phyloP scores from a whole-genome alignment of 495 filamentous ascomycete species.

The Hypoxylon fragiforme region DNA sequence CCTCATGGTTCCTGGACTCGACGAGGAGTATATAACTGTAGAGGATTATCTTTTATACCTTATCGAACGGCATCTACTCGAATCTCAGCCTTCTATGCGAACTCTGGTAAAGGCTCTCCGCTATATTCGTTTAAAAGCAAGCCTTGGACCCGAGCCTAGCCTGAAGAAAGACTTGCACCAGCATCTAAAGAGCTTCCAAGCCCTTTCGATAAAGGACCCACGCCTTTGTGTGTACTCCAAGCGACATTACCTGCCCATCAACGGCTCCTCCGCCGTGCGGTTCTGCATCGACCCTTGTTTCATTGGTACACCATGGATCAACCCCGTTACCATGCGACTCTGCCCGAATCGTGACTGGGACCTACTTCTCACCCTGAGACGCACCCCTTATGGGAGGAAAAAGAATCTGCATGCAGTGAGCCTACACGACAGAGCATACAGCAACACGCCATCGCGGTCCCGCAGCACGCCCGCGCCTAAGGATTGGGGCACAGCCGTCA shows the following conservation, averaged over 20 bases:
- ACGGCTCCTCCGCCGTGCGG: slow-evolving; percentile 1
- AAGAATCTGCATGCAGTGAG: background rate
- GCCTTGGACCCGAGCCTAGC: background rate
- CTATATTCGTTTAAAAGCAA: background rate
- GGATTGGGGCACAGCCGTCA: slow-evolving; percentile 17
- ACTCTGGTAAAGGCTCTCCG: slow-evolving; percentile 20
- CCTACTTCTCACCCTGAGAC: too few relatives aligned
- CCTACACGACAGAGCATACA: background rate
- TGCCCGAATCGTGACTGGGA: too few relatives aligned
- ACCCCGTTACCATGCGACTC: too few relatives aligned
- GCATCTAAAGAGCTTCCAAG: slow-evolving; percentile 17
- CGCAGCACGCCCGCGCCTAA: slow-evolving; percentile 33
- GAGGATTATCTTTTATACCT: slow-evolving; percentile 29
- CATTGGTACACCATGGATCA: background rate
- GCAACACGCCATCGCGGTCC: slow-evolving; percentile 17
- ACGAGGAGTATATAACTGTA: too few relatives aligned
- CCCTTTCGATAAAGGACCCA: slow-evolving; percentile 9
- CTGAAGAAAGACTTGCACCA: slow-evolving; percentile 28
- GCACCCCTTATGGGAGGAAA: too few relatives aligned
- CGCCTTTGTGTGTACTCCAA: slow-evolving; percentile 28
- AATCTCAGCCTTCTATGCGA: slow-evolving; percentile 33
- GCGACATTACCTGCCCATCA: slow-evolving; percentile 13
- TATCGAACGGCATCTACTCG: slow-evolving; percentile 39
- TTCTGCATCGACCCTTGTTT: slow-evolving; percentile 27
- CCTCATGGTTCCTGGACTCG: too few relatives aligned